Conservation (phyloP, 352 stramenopile species). For the Phytophthora rubi region DNA sequence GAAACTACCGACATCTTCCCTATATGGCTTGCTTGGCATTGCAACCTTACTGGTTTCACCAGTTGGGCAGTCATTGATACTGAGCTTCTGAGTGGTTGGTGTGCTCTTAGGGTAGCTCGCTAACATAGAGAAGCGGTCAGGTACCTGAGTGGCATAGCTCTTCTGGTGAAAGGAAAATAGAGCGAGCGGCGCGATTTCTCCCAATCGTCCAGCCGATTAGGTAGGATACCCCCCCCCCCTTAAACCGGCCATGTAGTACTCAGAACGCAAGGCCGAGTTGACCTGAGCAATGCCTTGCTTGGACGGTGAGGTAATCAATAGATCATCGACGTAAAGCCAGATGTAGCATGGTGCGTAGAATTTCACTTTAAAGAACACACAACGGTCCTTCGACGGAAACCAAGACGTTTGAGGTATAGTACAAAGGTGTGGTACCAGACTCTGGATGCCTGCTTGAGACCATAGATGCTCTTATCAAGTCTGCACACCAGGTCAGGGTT, state of each 20-base stretch:
- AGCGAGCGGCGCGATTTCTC: no score
- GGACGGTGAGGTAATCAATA: constrained; percentile 4
- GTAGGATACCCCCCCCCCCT: not conserved
- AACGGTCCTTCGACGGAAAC: constrained; percentile 9
- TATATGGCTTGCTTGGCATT: not conserved
- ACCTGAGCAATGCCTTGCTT: not conserved
- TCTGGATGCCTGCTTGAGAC: constrained; percentile 3
- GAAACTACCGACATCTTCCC: not conserved
- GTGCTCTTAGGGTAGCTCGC: not conserved
- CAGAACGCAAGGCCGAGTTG: not conserved
- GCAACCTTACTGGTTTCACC: not conserved
- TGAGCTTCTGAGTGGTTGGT: not conserved
- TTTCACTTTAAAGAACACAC: constrained; percentile 14
- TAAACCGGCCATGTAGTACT: not conserved
- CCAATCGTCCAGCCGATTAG: no score
- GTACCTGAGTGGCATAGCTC: not conserved
- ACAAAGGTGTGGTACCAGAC: constrained; percentile 8
- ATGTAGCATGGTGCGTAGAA: constrained; percentile 12
- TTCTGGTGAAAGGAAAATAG: not conserved
- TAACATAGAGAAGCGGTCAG: not conserved
- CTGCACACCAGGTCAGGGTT: constrained; percentile 1
- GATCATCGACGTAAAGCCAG: constrained; percentile 10
- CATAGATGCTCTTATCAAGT: constrained; percentile 5
- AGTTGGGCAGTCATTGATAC: not conserved
- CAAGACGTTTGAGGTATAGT: constrained; percentile 6